Evolutionary conservation across 2,329 filamentous ascomycete species (phyloP), one percentile per base, ranked within the genome.

Genomic region (Cryphonectria carpinicola): DNA sequence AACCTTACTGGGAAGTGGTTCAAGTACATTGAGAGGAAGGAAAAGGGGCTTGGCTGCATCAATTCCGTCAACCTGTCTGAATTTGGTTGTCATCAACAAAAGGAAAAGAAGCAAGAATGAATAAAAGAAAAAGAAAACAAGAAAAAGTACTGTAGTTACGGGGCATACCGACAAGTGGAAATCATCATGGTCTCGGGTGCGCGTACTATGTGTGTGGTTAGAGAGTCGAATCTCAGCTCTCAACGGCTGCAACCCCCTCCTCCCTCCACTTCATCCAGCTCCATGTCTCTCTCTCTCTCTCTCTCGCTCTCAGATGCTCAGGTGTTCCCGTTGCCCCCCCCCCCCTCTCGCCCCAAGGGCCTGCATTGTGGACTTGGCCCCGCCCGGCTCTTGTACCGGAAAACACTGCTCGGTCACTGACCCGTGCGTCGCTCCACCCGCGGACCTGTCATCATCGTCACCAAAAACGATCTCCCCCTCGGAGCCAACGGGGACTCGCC

Each of bases 341-440:
- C 28, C 28, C 28, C 28, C n/a, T n/a, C n/a, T n/a, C n/a, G n/a
- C n/a, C 37, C 37, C 37, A 39, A 17, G 54, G 54, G 19, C 35
- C 32, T 60, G 35, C 58, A n/a, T 37, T 19, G 65, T 64, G 65
- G 43, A 39, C 69, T 52, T 56, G 49, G 49, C 69, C 63, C 61
- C 65, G 66, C 66, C 68, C 66, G 69, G 66, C 69, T 71, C 32
- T 60, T 52, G 60, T 65, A 43, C 58, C 66, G 65, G 69, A 37
- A 37, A 61, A 64, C 66, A 61, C 69, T 65, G 60, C 56, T 68
- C 58, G 37, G 17, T 14, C 22, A 43, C 14, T 37, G 65, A 56
- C 49, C 65, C 65, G 52, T 66, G 65, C 65, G 49, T 58, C 52
- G 37, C 65, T 58, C 49, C 65, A 66, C 52, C 35, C 46, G 46